phyloP scores from a whole-genome alignment of 306 rosid genomes.

The Lithocarpus polystachyus region DNA sequence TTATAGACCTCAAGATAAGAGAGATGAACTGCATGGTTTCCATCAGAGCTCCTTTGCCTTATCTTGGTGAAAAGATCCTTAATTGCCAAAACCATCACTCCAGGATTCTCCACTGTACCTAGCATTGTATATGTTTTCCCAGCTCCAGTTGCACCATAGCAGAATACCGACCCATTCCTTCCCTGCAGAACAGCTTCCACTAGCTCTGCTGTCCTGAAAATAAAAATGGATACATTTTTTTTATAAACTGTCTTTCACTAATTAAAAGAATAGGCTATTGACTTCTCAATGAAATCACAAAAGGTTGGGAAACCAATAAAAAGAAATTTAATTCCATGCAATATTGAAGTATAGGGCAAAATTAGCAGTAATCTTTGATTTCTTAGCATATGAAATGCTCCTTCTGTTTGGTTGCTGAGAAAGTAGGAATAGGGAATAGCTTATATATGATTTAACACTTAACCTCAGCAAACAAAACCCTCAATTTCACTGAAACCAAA shows the following conservation, averaged over 20 bases:
- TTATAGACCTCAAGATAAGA: conserved; percentile 97
- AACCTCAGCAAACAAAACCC: background rate
- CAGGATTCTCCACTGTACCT: conserved; percentile 85
- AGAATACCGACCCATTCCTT: conserved; percentile 93
- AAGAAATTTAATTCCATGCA: background rate
- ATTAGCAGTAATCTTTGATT: background rate
- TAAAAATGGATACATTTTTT: conserved; percentile 2
- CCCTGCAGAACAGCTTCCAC: conserved; percentile 95
- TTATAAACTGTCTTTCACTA: background rate
- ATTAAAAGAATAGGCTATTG: background rate
- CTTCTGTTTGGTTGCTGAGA: background rate
- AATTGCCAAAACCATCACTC: conserved; percentile 97
- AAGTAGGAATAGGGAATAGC: background rate
- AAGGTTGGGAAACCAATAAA: background rate
- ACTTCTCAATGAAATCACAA: background rate
- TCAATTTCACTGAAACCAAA: background rate
- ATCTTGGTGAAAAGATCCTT: conserved; percentile 85
- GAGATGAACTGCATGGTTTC: conserved; percentile 79
- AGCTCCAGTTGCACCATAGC: conserved; percentile 98
- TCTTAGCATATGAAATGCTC: background rate
- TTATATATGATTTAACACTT: background rate
- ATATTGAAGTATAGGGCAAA: background rate
- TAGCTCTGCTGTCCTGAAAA: conserved; percentile 77
- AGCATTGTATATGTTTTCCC: conserved; percentile 98
- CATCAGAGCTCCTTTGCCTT: conserved; percentile 86